phyloP scores from a whole-genome alignment of 2,329 filamentous ascomycete species.

The Pseudogymnoascus sp. region DNA sequence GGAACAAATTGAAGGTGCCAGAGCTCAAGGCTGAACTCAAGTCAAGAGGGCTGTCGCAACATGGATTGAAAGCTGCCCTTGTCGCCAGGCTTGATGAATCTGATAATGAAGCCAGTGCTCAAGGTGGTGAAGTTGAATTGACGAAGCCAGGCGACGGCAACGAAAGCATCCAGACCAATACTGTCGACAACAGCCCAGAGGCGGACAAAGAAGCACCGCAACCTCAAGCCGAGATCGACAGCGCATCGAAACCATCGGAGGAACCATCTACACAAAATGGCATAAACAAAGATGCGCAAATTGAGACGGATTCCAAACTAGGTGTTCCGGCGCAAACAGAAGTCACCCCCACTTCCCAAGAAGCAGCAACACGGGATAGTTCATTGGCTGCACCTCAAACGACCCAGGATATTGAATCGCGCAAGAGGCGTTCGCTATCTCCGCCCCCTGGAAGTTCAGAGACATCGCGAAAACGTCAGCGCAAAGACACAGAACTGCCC shows the following conservation, averaged over 20 bases:
- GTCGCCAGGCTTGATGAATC: slow-evolving; percentile 53
- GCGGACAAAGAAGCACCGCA: slow-evolving; percentile 6
- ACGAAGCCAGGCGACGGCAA: slow-evolving; percentile 9
- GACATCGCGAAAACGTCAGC: slow-evolving; percentile 46
- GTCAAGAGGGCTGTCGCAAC: slow-evolving; percentile 58
- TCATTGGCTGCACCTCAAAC: slow-evolving; percentile 20
- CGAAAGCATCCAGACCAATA: neutral
- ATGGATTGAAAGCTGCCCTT: slow-evolving; percentile 65
- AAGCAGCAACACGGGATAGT: slow-evolving; percentile 14
- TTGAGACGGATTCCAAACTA: slow-evolving; percentile 8
- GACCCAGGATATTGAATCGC: slow-evolving; percentile 52
- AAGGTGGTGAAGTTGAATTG: slow-evolving; percentile 20
- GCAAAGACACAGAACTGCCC: slow-evolving; percentile 20
- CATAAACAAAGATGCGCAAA: slow-evolving; percentile 2
- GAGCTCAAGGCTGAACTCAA: slow-evolving; percentile 71
- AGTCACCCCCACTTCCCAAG: slow-evolving; percentile 15
- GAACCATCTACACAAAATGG: neutral
- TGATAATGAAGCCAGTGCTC: slow-evolving; percentile 31
- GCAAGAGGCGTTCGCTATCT: slow-evolving; percentile 59
- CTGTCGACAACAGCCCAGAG: slow-evolving; percentile 7
- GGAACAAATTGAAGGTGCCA: slow-evolving; percentile 59
- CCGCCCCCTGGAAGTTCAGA: slow-evolving; percentile 49
- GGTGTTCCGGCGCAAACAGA: slow-evolving; percentile 4
- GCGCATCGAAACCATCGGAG: neutral
- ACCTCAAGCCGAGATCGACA: neutral